These are phyloP conservation scores for Sindora glabra DNA, from an alignment of 306 rosid species.

Conservation along the genomic window DNA sequence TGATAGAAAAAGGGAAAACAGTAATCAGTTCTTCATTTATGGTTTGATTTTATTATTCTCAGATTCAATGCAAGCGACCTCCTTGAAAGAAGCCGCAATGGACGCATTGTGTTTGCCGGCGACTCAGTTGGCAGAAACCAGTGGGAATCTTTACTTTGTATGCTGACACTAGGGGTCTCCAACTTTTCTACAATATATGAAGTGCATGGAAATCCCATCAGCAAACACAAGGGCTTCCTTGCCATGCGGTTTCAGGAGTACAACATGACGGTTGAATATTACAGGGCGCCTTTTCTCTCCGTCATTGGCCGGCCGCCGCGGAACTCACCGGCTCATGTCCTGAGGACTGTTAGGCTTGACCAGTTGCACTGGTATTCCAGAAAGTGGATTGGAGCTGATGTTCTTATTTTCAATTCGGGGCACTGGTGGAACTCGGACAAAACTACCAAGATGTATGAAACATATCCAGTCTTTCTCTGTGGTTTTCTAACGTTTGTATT, in stretches of 20 bases:
- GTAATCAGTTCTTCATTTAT: too few relatives aligned
- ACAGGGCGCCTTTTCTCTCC: slow-evolving; percentile 66
- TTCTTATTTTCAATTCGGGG: slow-evolving; percentile 67
- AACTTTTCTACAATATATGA: slow-evolving; percentile 64
- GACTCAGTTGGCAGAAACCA: slow-evolving; percentile 91
- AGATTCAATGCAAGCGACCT: slow-evolving; percentile 82
- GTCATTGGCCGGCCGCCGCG: slow-evolving; percentile 51
- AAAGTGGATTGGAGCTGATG: slow-evolving; percentile 57
- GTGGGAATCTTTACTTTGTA: slow-evolving; percentile 84
- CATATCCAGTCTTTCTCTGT: not conserved
- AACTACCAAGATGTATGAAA: slow-evolving; percentile 42
- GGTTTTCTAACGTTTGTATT: too few relatives aligned
- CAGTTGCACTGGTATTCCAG: slow-evolving; percentile 59
- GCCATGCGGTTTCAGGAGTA: slow-evolving; percentile 50
- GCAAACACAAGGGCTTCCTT: slow-evolving; percentile 73
- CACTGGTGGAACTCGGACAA: slow-evolving; percentile 88
- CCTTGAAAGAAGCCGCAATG: slow-evolving; percentile 61
- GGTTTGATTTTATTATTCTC: not conserved
- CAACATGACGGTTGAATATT: slow-evolving; percentile 78
- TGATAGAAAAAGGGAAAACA: too few relatives aligned
- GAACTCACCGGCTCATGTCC: slow-evolving; percentile 29
- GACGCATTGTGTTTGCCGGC: slow-evolving; percentile 83
- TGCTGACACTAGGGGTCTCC: slow-evolving; percentile 58
- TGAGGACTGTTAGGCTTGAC: slow-evolving; percentile 37
- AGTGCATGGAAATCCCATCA: slow-evolving; percentile 66